Percentiles rank a stretch among this genome's conserved stretches.
These are phyloP conservation scores for Inonotus hispidus DNA, from an alignment of 1,284 basidiomycete species.

Conservation along the genomic window DNA sequence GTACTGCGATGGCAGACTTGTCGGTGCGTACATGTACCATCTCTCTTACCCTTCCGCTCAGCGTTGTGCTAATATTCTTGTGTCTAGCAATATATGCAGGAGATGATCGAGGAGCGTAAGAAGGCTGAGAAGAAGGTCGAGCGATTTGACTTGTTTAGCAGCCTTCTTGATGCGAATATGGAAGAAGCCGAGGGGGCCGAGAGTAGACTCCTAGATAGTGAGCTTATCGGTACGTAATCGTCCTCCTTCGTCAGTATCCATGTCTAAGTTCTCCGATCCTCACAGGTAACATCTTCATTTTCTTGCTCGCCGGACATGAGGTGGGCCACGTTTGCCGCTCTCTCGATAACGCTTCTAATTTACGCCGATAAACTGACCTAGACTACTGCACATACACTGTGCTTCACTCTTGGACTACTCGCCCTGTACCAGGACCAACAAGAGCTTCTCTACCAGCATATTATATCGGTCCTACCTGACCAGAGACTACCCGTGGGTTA, in stretches of 20 bases:
- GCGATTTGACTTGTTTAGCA: conserved; percentile 19
- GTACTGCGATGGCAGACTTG: conserved; percentile 10
- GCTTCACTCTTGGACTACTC: conserved; percentile 36
- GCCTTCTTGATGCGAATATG: conserved; percentile 17
- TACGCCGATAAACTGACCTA: not conserved
- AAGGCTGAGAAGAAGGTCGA: conserved; percentile 14
- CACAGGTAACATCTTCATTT: conserved; percentile 21
- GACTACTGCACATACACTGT: conserved; percentile 36
- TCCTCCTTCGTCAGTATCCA: not conserved
- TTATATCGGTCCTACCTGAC: conserved; percentile 32
- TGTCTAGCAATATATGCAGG: conserved; percentile 18
- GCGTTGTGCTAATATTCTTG: not conserved
- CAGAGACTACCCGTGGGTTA: conserved; percentile 21
- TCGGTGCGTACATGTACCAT: conserved; percentile 1
- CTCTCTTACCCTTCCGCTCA: not conserved
- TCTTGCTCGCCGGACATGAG: conserved; percentile 22
- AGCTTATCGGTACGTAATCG: conserved; percentile 16
- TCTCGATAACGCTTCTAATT: not conserved
- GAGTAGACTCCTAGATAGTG: conserved; percentile 13
- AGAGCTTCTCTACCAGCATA: conserved; percentile 37
- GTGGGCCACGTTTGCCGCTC: not conserved
- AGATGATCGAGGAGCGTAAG: conserved; percentile 20
- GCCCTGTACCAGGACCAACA: conserved; percentile 43
- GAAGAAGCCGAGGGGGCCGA: conserved; percentile 14
- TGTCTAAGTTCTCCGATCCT: not conserved